Evolutionary conservation across 2,329 filamentous ascomycete species (phyloP), one percentile per base, ranked within the genome.

Genomic region (Alternaria brassicicola): DNA sequence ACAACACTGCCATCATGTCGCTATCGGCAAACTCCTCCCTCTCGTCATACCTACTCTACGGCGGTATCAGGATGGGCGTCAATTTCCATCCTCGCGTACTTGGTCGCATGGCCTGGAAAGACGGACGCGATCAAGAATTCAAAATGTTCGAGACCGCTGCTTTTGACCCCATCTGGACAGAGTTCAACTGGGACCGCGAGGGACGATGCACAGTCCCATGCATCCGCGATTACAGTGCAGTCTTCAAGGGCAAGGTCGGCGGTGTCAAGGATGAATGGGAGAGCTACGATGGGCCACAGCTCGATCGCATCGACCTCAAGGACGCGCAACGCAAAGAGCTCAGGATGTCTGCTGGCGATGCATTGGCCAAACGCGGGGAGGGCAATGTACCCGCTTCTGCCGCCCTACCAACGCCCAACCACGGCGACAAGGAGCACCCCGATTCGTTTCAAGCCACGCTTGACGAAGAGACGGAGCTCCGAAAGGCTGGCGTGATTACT

Each of bases 1-100:
- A 85, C 75, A 85, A 85, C 71, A 85, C 83, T 0, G 83, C 83
- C 35, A 81, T 85, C 63, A 84, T 85, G 79, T 84, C 83, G 2
- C 75, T 85, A 23, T 80, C 82, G 2, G 82, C 83, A n/a, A 85
- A 85, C 63, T 83, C 81, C 0, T 83, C 81, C 2, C 76, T 85
- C 1, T 85, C 83, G 0, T 83, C 82, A 0, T 85, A 86, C 61
- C 76, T 86, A 2, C 75, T 86, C 19, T 81, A 83, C 38, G 84
- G 84, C 31, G 84, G 83, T 30, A 83, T 85, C 9, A 77, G 84
- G 47, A 86, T 86, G 84, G 83, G 83, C 3, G 77, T 85, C 59
- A 85, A 85, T 60, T 86, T 85, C 69, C 84, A 86, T 55, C 84
- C 84, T 1, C 78, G 82, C 17, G 80, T 85, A 5, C 78, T 86